phyloP scores from a whole-genome alignment of 164 flowering plant species.

The Chimonanthus salicifolius region DNA sequence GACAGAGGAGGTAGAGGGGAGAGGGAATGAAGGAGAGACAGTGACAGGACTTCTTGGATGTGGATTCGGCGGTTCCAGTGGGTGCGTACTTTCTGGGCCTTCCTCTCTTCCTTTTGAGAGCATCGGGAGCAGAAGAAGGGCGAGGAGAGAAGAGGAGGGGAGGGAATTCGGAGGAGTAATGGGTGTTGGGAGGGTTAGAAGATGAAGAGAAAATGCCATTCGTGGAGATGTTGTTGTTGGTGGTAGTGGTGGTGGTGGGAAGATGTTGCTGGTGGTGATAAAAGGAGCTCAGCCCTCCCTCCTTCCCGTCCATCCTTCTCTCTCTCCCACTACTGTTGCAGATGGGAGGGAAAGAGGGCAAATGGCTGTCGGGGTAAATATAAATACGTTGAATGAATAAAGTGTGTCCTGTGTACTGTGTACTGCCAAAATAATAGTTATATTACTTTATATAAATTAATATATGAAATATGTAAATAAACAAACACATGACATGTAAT shows the following conservation, averaged over 20 bases:
- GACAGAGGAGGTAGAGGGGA: background rate
- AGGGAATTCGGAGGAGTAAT: background rate
- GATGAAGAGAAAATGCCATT: background rate
- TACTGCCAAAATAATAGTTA: too few species aligned
- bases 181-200: background rate
- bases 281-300: too few species aligned
- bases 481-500: too few species aligned
- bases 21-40: background rate
- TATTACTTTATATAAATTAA: too few species aligned
- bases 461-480: too few species aligned
- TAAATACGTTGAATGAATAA: too few species aligned
- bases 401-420: too few species aligned
- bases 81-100: conserved; percentile 11
- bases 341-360: too few species aligned
- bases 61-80: background rate
- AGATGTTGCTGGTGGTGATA: too few species aligned
- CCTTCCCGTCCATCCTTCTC: too few species aligned
- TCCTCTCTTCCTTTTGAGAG: conserved; percentile 7
- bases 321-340: too few species aligned
- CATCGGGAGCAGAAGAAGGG: background rate
- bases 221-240: background rate
- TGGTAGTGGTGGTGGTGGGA: background rate
- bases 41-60: background rate
- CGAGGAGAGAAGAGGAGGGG: background rate
- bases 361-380: too few species aligned